Conservation (phyloP, 2,329 filamentous ascomycete genomes). For the Pseudohalonectria lignicola region DNA sequence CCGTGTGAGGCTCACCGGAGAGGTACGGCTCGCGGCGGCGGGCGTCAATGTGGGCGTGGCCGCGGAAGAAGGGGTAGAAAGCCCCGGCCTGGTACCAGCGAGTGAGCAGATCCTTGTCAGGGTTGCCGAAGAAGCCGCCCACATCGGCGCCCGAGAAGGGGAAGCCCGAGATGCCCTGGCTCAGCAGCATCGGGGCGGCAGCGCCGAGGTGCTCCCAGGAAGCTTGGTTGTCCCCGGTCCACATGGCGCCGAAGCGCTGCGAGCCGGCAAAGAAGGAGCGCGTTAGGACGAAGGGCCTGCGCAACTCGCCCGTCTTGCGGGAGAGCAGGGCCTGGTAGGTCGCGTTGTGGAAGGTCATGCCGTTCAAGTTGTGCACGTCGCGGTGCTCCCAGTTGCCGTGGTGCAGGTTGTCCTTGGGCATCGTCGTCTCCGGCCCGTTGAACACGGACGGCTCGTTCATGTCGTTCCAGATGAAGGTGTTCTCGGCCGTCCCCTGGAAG, state of each 20-base stretch:
- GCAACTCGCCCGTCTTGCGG: slow-evolving; percentile 75
- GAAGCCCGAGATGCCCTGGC: slow-evolving; percentile 84
- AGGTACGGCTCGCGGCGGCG: slow-evolving; percentile 91
- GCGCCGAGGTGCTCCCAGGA: slow-evolving; percentile 85
- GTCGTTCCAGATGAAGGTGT: slow-evolving; percentile 96
- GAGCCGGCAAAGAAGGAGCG: slow-evolving; percentile 87
- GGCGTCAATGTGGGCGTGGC: slow-evolving; percentile 92
- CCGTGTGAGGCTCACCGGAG: slow-evolving; percentile 70
- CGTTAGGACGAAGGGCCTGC: slow-evolving; percentile 85
- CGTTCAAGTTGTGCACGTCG: slow-evolving; percentile 92
- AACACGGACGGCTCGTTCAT: slow-evolving; percentile 99
- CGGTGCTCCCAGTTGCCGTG: slow-evolving; percentile 90
- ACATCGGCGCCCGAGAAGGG: slow-evolving; percentile 94
- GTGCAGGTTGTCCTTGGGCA: slow-evolving; percentile 98
- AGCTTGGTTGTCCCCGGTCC: slow-evolving; percentile 96
- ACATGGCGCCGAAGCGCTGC: slow-evolving; percentile 89
- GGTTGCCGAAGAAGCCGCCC: slow-evolving; percentile 96
- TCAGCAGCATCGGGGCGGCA: slow-evolving; percentile 86
- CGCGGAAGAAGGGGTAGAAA: slow-evolving; percentile 98
- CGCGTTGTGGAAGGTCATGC: slow-evolving; percentile 89
- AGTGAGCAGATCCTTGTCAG: slow-evolving; percentile 79
- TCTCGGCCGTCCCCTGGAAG: slow-evolving; percentile 78
- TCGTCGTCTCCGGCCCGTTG: slow-evolving; percentile 94
- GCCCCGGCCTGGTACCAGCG: slow-evolving; percentile 95
- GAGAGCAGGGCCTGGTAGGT: slow-evolving; percentile 77